A percentile compares a stretch with the other conserved stretches of the same genome.
phyloP scores from a whole-genome alignment of 192 early-diverging fungal species.

The Phycomyces blakesleeanus region DNA sequence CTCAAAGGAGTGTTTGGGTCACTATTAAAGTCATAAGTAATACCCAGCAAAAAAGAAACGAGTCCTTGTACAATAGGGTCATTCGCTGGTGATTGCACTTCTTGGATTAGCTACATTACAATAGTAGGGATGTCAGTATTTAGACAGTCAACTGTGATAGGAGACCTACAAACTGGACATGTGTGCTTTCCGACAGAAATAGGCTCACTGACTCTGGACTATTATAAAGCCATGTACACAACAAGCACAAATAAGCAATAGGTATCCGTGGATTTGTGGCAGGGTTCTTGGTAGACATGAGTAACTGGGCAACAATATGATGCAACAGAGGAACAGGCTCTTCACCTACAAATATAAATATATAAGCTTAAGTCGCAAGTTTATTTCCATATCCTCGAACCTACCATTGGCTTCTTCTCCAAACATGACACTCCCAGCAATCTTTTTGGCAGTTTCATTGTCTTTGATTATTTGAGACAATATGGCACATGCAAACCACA shows the following conservation, averaged over 20 bases:
- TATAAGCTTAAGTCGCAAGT: background rate
- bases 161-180: slow-evolving; percentile 80
- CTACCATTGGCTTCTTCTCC: slow-evolving; percentile 70
- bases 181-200: slow-evolving; percentile 84
- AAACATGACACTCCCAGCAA: slow-evolving; percentile 69
- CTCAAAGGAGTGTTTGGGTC: slow-evolving; percentile 69
- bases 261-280: slow-evolving; percentile 63
- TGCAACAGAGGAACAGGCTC: slow-evolving; percentile 88
- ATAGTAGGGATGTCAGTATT: too few relatives aligned
- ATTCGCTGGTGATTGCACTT: slow-evolving; percentile 83
- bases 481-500: slow-evolving; percentile 86
- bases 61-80: slow-evolving; percentile 88
- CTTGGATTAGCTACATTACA: slow-evolving; percentile 74
- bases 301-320: slow-evolving; percentile 73
- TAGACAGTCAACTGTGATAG: too few relatives aligned
- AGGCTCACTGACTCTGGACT: slow-evolving; percentile 75
- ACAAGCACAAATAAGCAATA: slow-evolving; percentile 74
- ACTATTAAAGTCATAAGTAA: slow-evolving; percentile 87
- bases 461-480: slow-evolving; percentile 76
- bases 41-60: slow-evolving; percentile 79
- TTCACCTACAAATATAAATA: slow-evolving; percentile 37
- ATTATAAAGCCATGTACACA: slow-evolving; percentile 83
- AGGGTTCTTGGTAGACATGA: slow-evolving; percentile 61
- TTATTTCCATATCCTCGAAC: background rate
- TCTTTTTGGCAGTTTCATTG: slow-evolving; percentile 72